Evolutionary conservation across 345 rosid species (phyloP).

Genomic region (Pistacia vera): DNA sequence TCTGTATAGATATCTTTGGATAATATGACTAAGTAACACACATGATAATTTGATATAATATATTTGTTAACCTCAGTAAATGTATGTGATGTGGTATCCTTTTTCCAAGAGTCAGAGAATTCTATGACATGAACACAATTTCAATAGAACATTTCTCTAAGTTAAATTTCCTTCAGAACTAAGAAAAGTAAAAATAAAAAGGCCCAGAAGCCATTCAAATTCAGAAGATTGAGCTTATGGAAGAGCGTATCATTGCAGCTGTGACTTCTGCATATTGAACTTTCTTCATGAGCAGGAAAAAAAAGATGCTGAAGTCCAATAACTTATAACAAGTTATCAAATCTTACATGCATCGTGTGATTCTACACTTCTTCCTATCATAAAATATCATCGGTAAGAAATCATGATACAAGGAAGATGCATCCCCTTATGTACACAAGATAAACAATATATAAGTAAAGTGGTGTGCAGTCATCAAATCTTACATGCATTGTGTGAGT

Average conservation of each 20-base stretch:
- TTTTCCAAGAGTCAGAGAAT: not conserved
- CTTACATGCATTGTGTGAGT: slow-evolving; percentile 99
- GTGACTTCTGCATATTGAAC: not conserved
- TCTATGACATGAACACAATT: not conserved
- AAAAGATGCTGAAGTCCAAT: not conserved
- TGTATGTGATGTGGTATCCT: not conserved
- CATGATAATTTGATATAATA: not conserved
- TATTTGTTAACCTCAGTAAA: not conserved
- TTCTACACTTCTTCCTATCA: slow-evolving; percentile 30
- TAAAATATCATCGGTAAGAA: slow-evolving; percentile 1
- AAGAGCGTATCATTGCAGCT: not conserved
- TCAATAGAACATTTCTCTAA: no score
- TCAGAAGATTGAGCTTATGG: not conserved
- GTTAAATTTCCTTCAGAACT: not conserved
- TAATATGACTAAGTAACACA: not conserved
- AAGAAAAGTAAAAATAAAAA: not conserved
- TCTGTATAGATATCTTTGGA: not conserved
- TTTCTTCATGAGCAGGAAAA: not conserved
- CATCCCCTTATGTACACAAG: not conserved
- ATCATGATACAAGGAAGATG: not conserved
- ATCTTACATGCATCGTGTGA: slow-evolving; percentile 98
- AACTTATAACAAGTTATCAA: not conserved
- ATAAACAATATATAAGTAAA: not conserved
- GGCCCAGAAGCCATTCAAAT: not conserved
- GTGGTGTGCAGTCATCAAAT: slow-evolving; percentile 11